Evolutionary conservation across 1,139 yeast species (phyloP), one percentile per base, ranked within the genome.

Genomic region (Insectozyma bohioensis): DNA sequence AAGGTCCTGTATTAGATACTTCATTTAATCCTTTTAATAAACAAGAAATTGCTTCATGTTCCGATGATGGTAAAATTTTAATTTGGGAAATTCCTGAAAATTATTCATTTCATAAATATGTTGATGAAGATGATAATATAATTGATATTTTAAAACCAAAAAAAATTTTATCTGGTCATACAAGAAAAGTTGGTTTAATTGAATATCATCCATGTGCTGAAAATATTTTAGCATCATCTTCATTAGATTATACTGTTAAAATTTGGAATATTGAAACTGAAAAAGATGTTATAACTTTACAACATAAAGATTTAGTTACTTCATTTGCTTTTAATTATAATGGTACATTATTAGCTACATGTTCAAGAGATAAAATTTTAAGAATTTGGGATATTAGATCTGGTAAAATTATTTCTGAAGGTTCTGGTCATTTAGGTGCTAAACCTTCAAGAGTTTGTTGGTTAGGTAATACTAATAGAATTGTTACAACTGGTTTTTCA

Each of bases 401-500:
- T 3, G 90, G 87, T 36, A 72, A 82, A 50, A 54, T 88, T 24
- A 58, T 90, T 28, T 75, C 84, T 26, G 96, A 88, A 60, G 97
- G 96, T 24, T 71, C 82, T 2, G 95, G 95, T 11, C 98, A 92
- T 53, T 67, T 84, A 5, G 97, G 97, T 39, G 96, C 97, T 23
- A 92, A 92, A 58, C 81, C 87, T 16, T 77, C 90, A 18, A 78
- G 97, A 56, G 83, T 86, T 24, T 78, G 76, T 9, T 92, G 98
- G 97, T 63, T 88, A 43, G 97, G 97, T 20, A 78, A 85, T 49
- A 68, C 85, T 30, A 85, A 90, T 51, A 75, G 97, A 49, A 63
- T 92, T 21, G 83, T 83, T 35, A 90, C 98, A 21, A 90, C 98
- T n/a, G 99, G 99, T 1, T 92, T 92, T 56, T 87, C 95, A 25